Evolutionary conservation across 352 stramenopile genomes (phyloP).

Genomic region (Thalassiosira mediterranea): DNA sequence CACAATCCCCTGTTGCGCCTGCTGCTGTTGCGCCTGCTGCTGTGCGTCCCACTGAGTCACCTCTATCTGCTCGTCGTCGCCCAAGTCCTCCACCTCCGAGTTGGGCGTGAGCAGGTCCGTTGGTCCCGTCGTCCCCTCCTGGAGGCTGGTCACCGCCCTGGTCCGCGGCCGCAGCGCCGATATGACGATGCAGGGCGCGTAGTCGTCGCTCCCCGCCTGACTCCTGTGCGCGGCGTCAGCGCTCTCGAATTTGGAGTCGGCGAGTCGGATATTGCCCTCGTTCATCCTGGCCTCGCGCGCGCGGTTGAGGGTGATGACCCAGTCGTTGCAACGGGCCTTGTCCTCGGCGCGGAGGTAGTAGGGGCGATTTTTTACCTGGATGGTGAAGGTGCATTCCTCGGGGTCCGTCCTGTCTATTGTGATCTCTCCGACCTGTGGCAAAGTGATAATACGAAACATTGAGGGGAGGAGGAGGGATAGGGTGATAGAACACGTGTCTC

Average conservation of each 20-base stretch:
- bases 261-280: slow-evolving; percentile 76
- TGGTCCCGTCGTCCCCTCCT: slow-evolving; percentile 10
- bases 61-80: slow-evolving; percentile 41
- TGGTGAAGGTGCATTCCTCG: slow-evolving; percentile 74
- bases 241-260: slow-evolving; percentile 43
- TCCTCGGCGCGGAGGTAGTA: slow-evolving; percentile 79
- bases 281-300: slow-evolving; percentile 76
- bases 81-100: slow-evolving; percentile 3
- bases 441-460: not conserved
- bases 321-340: slow-evolving; percentile 76
- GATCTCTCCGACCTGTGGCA: slow-evolving; percentile 68
- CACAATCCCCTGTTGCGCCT: slow-evolving; percentile 9
- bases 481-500: not conserved
- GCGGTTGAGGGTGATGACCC: slow-evolving; percentile 83
- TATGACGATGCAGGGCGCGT: slow-evolving; percentile 72
- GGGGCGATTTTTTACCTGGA: slow-evolving; percentile 74
- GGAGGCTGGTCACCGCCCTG: slow-evolving; percentile 47
- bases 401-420: slow-evolving; percentile 62
- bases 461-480: not conserved
- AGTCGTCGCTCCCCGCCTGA: slow-evolving; percentile 48
- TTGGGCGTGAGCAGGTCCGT: slow-evolving; percentile 51
- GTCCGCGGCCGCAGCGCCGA: slow-evolving; percentile 73
- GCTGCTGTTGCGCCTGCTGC: slow-evolving; percentile 11
- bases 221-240: slow-evolving; percentile 41
- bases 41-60: slow-evolving; percentile 41